Evolutionary conservation across 2,329 filamentous ascomycete species (phyloP).

Genomic region (Penicillium decumbens): DNA sequence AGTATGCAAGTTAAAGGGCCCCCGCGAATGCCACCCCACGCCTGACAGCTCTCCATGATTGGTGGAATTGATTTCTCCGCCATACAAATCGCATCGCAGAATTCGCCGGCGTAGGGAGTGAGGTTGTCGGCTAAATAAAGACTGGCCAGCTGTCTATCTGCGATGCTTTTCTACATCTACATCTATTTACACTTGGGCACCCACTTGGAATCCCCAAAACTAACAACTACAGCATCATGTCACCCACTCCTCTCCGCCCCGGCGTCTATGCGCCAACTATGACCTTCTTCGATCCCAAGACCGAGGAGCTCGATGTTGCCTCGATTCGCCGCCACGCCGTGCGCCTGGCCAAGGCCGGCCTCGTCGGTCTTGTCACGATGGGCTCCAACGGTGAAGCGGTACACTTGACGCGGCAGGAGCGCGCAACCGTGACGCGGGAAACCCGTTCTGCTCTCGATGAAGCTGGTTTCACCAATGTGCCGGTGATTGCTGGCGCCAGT

Average conservation of each 20-base stretch:
- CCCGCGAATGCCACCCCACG: conserved; percentile 18
- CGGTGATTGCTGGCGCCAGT: conserved; percentile 75
- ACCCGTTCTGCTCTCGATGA: conserved; percentile 77
- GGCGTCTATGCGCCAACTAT: conserved; percentile 86
- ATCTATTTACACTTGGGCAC: neutral
- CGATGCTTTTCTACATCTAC: neutral
- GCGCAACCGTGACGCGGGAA: conserved; percentile 66
- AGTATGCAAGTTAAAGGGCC: neutral
- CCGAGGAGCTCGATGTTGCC: conserved; percentile 77
- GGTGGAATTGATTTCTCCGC: conserved; percentile 21
- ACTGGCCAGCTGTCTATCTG: neutral
- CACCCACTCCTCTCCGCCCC: conserved; percentile 62
- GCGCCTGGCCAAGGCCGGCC: conserved; percentile 69
- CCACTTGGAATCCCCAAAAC: neutral
- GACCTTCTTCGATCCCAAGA: conserved; percentile 82
- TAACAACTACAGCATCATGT: conserved; percentile 21
- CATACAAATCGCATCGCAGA: conserved; percentile 18
- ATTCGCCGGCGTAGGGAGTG: conserved; percentile 20
- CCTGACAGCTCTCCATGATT: conserved; percentile 8
- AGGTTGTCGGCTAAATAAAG: conserved; percentile 5
- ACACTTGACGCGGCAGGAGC: conserved; percentile 75
- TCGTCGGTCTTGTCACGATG: conserved; percentile 79
- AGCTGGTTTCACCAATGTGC: conserved; percentile 69
- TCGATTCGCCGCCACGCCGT: conserved; percentile 75
- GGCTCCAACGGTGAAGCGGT: conserved; percentile 88